These are phyloP conservation scores for Castanea crenata DNA, from an alignment of 306 rosid genomes.

Conservation along the genomic window DNA sequence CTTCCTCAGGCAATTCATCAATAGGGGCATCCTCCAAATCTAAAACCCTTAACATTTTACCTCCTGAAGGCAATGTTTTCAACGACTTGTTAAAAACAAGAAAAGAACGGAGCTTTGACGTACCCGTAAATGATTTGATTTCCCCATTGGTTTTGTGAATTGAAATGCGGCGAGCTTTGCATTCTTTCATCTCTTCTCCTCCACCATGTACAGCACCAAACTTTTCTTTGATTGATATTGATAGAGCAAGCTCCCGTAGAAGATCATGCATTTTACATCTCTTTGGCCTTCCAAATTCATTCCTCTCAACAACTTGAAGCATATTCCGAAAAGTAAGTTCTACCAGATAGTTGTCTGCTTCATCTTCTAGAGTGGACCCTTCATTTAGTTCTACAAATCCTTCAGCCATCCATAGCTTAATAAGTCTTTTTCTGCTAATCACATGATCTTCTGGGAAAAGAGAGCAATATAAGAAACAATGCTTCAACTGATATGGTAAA, in stretches of 20 bases:
- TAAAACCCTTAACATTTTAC: too few relatives aligned
- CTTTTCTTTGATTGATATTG: constrained; percentile 3
- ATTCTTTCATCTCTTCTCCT: too few relatives aligned
- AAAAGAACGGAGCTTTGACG: too few relatives aligned
- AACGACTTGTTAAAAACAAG: too few relatives aligned
- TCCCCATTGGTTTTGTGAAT: too few relatives aligned
- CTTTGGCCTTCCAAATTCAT: too few relatives aligned
- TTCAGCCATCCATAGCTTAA: constrained; percentile 21
- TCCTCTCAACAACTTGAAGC: too few relatives aligned
- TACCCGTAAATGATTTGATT: too few relatives aligned
- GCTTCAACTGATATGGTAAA: constrained; percentile 7
- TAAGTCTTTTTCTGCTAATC: background rate
- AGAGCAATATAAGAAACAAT: constrained; percentile 16
- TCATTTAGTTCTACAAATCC: constrained; percentile 9
- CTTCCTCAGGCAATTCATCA: background rate
- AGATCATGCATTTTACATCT: background rate
- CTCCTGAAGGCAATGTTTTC: background rate
- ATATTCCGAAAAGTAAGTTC: background rate
- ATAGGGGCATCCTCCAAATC: too few relatives aligned
- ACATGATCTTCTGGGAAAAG: constrained; percentile 18
- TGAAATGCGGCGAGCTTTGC: too few relatives aligned
- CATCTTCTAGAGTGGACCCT: constrained; percentile 12
- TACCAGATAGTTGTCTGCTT: background rate
- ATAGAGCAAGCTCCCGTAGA: constrained; percentile 19
- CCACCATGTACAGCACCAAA: background rate